These are phyloP conservation scores for Hanseniaspora uvarum DNA, from an alignment of 1,139 yeast genomes.

Conservation along the genomic window DNA sequence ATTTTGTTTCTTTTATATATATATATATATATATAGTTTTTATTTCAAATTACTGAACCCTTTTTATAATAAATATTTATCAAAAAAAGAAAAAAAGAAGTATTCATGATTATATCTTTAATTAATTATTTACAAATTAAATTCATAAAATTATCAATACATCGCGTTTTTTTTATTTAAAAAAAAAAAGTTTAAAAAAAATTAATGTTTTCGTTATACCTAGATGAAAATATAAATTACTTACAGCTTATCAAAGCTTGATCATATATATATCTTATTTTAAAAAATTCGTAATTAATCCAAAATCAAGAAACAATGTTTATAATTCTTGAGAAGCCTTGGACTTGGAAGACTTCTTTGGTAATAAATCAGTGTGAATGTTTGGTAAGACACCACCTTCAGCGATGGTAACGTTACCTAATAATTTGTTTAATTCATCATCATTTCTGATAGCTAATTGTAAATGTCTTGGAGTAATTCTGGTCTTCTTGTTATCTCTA, in stretches of 20 bases:
- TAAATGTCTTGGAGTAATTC: slow-evolving; percentile 97
- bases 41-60: too few species aligned
- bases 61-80: too few species aligned
- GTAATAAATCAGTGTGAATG: slow-evolving; percentile 90
- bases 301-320: slow-evolving; percentile 22
- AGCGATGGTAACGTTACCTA: slow-evolving; percentile 90
- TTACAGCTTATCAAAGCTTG: slow-evolving; percentile 5
- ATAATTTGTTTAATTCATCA: slow-evolving; percentile 86
- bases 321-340: slow-evolving; percentile 84
- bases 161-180: too few species aligned
- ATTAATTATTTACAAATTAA: too few species aligned
- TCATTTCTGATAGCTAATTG: slow-evolving; percentile 98
- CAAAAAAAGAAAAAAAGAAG: too few species aligned
- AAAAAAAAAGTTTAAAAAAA: background rate
- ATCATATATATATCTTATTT: slow-evolving; percentile 14
- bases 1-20: too few species aligned
- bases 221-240: slow-evolving; percentile 16
- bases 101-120: too few species aligned
- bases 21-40: too few species aligned
- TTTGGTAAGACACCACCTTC: slow-evolving; percentile 98
- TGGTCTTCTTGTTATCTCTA: slow-evolving; percentile 94
- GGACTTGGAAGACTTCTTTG: slow-evolving; percentile 75
- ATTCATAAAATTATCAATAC: too few species aligned
- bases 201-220: slow-evolving; percentile 1
- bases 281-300: slow-evolving; percentile 10